phyloP scores from a whole-genome alignment of 345 rosid species.

The Lepidium didymum region DNA sequence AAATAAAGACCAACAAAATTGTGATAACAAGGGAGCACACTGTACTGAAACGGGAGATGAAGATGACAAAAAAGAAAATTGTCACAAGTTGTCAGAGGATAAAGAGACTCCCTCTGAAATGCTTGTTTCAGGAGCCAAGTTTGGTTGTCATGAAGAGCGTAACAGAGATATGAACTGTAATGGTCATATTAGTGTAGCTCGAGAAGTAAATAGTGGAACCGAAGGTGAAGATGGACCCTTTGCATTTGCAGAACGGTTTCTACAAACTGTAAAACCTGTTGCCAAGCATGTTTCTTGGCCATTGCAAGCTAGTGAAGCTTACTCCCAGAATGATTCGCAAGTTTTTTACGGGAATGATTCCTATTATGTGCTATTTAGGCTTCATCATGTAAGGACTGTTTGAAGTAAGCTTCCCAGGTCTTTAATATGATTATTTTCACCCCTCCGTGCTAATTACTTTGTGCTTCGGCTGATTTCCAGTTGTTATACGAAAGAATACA shows the following conservation, averaged over 20 bases:
- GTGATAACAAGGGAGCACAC: conserved; percentile 32
- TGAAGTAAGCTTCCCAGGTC: neutral
- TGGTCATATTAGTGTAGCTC: conserved; percentile 55
- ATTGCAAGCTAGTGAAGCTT: conserved; percentile 44
- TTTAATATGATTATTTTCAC: neutral
- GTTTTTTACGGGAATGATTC: conserved; percentile 95
- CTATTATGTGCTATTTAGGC: conserved; percentile 84
- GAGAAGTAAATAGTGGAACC: conserved; percentile 69
- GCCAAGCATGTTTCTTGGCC: conserved; percentile 61
- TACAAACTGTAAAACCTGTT: conserved; percentile 70
- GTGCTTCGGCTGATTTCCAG: conserved; percentile 33
- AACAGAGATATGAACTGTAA: conserved; percentile 53
- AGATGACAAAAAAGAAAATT: conserved; percentile 45
- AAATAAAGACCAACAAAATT: conserved; percentile 40
- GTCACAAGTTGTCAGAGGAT: conserved; percentile 62
- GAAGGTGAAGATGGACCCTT: conserved; percentile 65
- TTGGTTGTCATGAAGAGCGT: conserved; percentile 61
- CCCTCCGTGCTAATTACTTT: neutral
- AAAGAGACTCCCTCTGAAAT: conserved; percentile 67
- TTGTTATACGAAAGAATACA: conserved; percentile 82
- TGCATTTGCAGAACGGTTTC: conserved; percentile 70
- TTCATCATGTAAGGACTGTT: conserved; percentile 71
- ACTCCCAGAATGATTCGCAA: conserved; percentile 44
- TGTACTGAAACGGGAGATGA: conserved; percentile 52
- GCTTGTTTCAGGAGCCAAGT: conserved; percentile 66